Base-by-base conservation (phyloP, 768 basidiomycete genomes). In the Mycena pura region DNA sequence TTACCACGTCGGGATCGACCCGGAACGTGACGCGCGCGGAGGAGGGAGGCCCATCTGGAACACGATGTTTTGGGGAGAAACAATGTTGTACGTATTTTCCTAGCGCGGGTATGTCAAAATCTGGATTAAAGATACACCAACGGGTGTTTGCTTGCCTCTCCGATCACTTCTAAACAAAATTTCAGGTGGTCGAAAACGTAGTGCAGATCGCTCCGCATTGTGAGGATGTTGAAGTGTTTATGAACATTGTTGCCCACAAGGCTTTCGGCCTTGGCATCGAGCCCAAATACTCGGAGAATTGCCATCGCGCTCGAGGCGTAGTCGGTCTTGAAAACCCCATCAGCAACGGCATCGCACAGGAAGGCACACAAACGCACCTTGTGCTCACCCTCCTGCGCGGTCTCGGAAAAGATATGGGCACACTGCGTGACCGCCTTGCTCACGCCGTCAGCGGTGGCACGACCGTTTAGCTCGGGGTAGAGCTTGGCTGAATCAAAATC, bases 391-490 rank as follows among this genome's bases (percentile, higher is more conserved):
- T 50, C 57, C 32, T 66, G 60, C 21, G 65, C 64, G 3, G 61
- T 25, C 36, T 66, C 65, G 11, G 66, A 60, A 31, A 67, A 64
- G 34, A 67, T 49, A 36, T 67, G 59, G 27, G 66, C 66, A 43
- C 58, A 50, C 31, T 67, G 32, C 8, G 39, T 25, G 4, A 25
- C 14, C 15, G 53, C 48, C 21, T 13, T 14, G 11, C 17, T 15
- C n/a, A 40, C 32, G 15, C 21, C 27, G 11, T 11, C n/a, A 24
- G 32, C 34, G 6, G 5, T 21, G 40, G 62, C 62, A 40, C 29
- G 36, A n/a, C 32, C 57, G 25, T 14, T 5, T 11, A 63, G 21
- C 15, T 66, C 67, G 9, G 60, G 56, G 51, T 55, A n/a, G 7
- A 17, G 32, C 7, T 36, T n/a, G 25, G 7, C 22, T 14, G 65